Conservation (phyloP, 805 yeast genomes). For the Scheffersomyces amazonensis region DNA sequence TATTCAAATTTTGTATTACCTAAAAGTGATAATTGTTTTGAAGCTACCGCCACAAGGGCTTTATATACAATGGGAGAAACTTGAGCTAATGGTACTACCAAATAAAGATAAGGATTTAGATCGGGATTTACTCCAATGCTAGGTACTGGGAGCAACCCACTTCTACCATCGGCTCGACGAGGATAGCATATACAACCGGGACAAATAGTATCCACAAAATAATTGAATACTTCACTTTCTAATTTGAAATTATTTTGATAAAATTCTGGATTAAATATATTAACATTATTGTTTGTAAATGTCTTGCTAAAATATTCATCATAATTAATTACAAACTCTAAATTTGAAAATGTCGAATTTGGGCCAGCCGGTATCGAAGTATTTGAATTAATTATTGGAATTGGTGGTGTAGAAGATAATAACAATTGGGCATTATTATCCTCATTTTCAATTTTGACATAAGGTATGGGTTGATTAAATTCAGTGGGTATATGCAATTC, state of each 20-base stretch:
- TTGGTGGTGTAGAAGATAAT: neutral
- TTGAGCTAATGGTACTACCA: slow-evolving; percentile 35
- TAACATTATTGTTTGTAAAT: slow-evolving; percentile 1
- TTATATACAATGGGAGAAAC: slow-evolving; percentile 29
- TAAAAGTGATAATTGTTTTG: slow-evolving; percentile 28
- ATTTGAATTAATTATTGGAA: neutral
- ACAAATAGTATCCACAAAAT: slow-evolving; percentile 31
- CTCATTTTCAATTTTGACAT: neutral
- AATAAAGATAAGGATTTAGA: slow-evolving; percentile 34
- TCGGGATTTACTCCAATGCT: slow-evolving; percentile 4
- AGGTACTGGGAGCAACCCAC: slow-evolving; percentile 1
- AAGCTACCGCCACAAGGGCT: slow-evolving; percentile 33
- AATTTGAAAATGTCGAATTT: neutral
- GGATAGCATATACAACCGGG: slow-evolving; percentile 40
- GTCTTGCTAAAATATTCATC: slow-evolving; percentile 1
- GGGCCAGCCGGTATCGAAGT: neutral
- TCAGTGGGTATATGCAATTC: neutral
- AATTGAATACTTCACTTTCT: slow-evolving; percentile 22
- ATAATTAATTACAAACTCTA: neutral
- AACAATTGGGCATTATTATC: neutral
- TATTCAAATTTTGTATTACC: slow-evolving; percentile 23
- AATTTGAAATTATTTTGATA: slow-evolving; percentile 7
- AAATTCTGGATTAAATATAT: neutral
- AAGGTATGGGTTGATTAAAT: neutral
- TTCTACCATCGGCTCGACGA: slow-evolving; percentile 10